Conservation (phyloP, 345 rosid genomes). For the Syzygium aromaticum region DNA sequence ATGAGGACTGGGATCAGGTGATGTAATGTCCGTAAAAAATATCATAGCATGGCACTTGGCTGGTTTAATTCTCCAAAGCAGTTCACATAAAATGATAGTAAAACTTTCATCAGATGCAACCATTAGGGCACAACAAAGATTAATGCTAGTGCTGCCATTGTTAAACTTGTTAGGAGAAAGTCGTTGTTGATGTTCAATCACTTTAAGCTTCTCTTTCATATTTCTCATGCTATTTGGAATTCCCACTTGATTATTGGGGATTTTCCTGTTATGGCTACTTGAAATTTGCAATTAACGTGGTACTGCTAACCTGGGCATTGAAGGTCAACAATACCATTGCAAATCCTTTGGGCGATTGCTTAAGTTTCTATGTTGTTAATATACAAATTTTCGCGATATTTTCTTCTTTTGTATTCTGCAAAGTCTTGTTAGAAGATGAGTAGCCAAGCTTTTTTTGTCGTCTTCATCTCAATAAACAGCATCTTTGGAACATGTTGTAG, state of each 20-base stretch:
- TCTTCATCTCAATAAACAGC: not conserved
- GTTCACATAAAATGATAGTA: not conserved
- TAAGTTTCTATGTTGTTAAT: not conserved
- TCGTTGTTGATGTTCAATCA: not conserved
- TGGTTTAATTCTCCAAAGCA: not conserved
- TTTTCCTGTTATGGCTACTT: not conserved
- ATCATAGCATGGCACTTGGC: not conserved
- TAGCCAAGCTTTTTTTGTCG: not conserved
- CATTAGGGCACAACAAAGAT: not conserved
- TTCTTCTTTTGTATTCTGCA: not conserved
- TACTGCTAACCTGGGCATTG: not conserved
- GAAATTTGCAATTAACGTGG: not conserved
- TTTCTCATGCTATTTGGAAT: not conserved
- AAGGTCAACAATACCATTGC: not conserved
- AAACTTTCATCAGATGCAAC: not conserved
- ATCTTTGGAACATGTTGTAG: conserved; percentile 17
- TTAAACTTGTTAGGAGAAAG: not conserved
- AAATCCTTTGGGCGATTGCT: not conserved
- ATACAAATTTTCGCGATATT: not conserved
- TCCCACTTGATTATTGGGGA: not conserved
- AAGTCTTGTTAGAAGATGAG: not conserved
- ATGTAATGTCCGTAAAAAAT: not conserved
- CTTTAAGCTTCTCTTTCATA: not conserved
- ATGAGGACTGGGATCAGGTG: conserved; percentile 99
- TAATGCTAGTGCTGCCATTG: not conserved